These are phyloP conservation scores for Xylariaceae sp. DNA, from an alignment of 2,329 filamentous ascomycete genomes.

Conservation along the genomic window DNA sequence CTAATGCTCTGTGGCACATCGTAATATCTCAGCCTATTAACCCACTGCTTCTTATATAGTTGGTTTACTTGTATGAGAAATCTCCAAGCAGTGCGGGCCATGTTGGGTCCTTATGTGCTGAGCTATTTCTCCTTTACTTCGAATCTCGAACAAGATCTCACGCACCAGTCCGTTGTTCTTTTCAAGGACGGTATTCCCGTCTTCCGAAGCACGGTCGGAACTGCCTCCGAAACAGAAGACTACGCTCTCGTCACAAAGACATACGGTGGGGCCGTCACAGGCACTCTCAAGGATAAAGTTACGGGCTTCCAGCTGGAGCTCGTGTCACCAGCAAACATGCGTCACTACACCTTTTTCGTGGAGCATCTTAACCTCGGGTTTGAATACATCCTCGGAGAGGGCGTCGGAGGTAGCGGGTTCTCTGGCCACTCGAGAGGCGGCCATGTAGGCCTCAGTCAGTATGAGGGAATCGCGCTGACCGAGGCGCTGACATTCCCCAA, in stretches of 20 bases:
- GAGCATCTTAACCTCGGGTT: constrained; percentile 15
- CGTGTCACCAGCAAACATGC: constrained; percentile 5
- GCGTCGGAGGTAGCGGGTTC: constrained; percentile 18
- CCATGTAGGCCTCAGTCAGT: constrained; percentile 14
- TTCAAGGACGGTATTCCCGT: constrained; percentile 13
- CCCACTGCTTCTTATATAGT: background rate
- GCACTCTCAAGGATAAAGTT: constrained; percentile 19
- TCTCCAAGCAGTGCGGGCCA: constrained; percentile 11
- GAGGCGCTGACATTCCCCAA: constrained; percentile 21
- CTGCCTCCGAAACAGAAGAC: constrained; percentile 13
- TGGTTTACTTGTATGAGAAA: constrained; percentile 18
- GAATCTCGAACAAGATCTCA: constrained; percentile 1
- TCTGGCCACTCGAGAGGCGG: constrained; percentile 15
- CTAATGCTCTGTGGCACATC: background rate
- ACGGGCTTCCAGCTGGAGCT: constrained; percentile 18
- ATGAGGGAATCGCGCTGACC: constrained; percentile 14
- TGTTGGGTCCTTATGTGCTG: constrained; percentile 15
- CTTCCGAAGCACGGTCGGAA: constrained; percentile 8
- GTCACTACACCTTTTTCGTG: constrained; percentile 13
- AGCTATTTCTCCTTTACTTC: constrained; percentile 10
- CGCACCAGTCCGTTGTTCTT: constrained; percentile 12
- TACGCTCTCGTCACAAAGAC: constrained; percentile 15
- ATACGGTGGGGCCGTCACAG: constrained; percentile 17
- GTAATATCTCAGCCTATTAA: background rate
- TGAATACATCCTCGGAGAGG: constrained; percentile 21